A percentile compares a stretch with the other conserved stretches of the same genome.
These are phyloP conservation scores for Paragyromitra xinjiangensis DNA, from an alignment of 495 filamentous ascomycete species.

Conservation along the genomic window DNA sequence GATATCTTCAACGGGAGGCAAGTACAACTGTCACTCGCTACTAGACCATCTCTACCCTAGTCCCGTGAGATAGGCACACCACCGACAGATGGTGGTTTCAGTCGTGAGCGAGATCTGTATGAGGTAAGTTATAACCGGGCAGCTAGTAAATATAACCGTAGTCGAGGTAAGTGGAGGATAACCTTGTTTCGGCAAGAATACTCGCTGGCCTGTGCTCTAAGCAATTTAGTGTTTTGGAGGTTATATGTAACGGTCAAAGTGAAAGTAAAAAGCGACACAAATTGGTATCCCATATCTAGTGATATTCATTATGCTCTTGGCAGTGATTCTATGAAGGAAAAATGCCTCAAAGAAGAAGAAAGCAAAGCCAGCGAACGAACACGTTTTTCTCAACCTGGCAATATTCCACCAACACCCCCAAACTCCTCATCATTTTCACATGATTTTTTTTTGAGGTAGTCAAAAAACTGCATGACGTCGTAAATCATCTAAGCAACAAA, in stretches of 20 bases:
- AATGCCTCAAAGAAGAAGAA: conserved; percentile 30
- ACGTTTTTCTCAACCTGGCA: conserved; percentile 26
- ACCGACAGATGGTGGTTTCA: conserved; percentile 31
- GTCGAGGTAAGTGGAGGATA: conserved; percentile 1
- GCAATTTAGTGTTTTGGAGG: conserved; percentile 14
- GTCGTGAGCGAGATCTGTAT: conserved; percentile 25
- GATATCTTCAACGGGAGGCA: conserved; percentile 35
- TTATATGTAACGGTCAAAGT: conserved; percentile 7
- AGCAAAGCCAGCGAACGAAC: conserved; percentile 15
- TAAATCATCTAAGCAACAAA: conserved; percentile 25
- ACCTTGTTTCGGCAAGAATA: conserved; percentile 9
- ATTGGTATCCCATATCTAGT: conserved; percentile 20
- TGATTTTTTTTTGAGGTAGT: conserved; percentile 13
- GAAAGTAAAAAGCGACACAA: conserved; percentile 2
- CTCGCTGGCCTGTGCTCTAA: conserved; percentile 1
- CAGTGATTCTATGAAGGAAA: conserved; percentile 29
- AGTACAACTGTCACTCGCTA: conserved; percentile 41
- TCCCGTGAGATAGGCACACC: conserved; percentile 6
- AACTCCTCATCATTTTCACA: conserved; percentile 41
- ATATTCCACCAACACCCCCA: conserved; percentile 22
- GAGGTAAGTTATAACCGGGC: conserved; percentile 41
- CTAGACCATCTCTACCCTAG: conserved; percentile 8
- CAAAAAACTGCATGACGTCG: conserved; percentile 19
- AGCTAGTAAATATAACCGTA: conserved; percentile 36
- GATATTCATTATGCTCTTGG: conserved; percentile 23